Evolutionary conservation across 768 basidiomycete genomes (phyloP), one percentile per base, ranked within the genome.

Genomic region (Lactifluus pinguis): DNA sequence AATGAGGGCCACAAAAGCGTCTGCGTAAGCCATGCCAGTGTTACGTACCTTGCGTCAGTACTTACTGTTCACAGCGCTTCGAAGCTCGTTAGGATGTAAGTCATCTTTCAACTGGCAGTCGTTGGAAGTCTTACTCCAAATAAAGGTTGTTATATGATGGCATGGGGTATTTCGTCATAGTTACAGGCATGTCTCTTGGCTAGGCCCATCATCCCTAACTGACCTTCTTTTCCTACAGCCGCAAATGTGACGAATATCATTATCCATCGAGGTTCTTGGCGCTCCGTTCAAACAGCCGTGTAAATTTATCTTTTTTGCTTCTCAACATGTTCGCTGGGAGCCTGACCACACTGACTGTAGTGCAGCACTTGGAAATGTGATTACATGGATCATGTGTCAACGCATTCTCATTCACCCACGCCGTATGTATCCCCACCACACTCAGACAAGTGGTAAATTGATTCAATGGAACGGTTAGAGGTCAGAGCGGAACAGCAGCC

Each of bases 81-180:
- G 17, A 62, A 59, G 47, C 61, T 72, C 17, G 57, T 68, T 44
- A 65, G 60, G 58, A 61, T 69, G 71, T 72, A 50, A 6, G 70
- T 66, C 21, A 10, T 39, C 38, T 32, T 25, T 41, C 44, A 19
- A 17, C n/a, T 21, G 21, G 21, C 49, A 29, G 19, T 48, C 45
- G 25, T 25, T 15, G 3, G 8, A 8, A 8, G 21, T 48, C 38
- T 52, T 39, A 55, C 14, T n/a, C 8, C 7, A 14, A 13, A 25
- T 17, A 13, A 63, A 86, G 84, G 72, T 82, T 87, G 82, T 72
- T 87, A 6, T 83, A 81, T 57, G 84, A 87, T 63, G 86, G 85
- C 25, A 70, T 87, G 25, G 79, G 81, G 21, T 87, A 84, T 68
- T 83, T 86, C 60, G 62, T 83, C 42, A 74, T 74, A 2, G 69